Base-by-base conservation (phyloP, 192 early-diverging fungal genomes). In the Phlyctochytrium planicorne region DNA sequence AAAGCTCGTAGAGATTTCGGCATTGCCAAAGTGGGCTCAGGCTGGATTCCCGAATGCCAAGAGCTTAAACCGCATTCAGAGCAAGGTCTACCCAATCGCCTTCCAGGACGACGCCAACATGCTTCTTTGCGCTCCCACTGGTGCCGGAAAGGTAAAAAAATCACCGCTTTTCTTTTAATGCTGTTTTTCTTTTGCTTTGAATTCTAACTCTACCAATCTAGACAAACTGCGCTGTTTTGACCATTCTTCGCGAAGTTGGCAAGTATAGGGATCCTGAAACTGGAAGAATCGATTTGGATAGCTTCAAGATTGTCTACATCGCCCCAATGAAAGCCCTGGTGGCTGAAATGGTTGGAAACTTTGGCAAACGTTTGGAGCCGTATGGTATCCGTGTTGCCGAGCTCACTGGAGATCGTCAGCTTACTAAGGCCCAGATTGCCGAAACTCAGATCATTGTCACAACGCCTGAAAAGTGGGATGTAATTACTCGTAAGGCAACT, bases 241-340 rank as follows among this genome's bases (percentile, higher is more conserved):
- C 95, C 16, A 94, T 98, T 61, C 84, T 98, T 25, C 89, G 90
- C 59, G 90, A 93, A 70, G 84, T 98, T 47, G 87, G 85, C 35
- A 88, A 95, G 76, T 82, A 94, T 78, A 83, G 88, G 34, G 81
- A 96, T 60, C 78, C 82, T 2, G 75, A 76, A 3, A 88, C 89
- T 2, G 92, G 91, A n/a, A 64, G 75, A 1, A 87, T 97, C 56
- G 84, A 89, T 37, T 69, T 87, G 40, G 94, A 95, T 69, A 67
- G 73, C 0, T 98, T 98, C 86, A 98, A 98, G 79, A 94, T 98
- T 74, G 92, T 98, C 40, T 98, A 98, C 78, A 89, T 98, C 78
- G 97, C 97, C 14, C 97, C 97, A 17, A 98, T 98, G 97, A 98
- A 98, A 71, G 97, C 97, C 4, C 81, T 98, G 61, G 97, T 98